phyloP scores from a whole-genome alignment of 2,329 filamentous ascomycete genomes.

The Aspergillus floridensis region DNA sequence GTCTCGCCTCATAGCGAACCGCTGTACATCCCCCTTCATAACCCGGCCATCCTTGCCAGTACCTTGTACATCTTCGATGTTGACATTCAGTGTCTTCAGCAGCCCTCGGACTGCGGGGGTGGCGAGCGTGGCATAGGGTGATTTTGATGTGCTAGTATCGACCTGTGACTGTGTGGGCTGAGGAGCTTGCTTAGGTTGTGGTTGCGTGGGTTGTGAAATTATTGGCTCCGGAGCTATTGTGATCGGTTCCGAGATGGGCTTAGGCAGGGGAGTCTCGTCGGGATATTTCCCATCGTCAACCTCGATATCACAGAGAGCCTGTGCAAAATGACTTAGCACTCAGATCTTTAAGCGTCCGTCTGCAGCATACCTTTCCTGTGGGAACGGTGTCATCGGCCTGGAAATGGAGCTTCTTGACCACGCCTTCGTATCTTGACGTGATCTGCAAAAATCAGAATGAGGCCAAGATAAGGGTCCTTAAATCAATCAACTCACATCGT shows the following conservation, averaged over 20 bases:
- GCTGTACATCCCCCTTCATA: constrained; percentile 85
- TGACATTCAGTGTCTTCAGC: constrained; percentile 72
- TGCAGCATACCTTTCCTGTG: constrained; percentile 66
- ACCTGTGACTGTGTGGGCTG: constrained; percentile 9
- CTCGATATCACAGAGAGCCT: constrained; percentile 92
- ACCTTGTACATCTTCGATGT: constrained; percentile 75
- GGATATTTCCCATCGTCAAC: constrained; percentile 73
- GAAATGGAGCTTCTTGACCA: constrained; percentile 95
- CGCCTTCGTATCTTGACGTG: constrained; percentile 89
- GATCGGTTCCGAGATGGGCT: constrained; percentile 9
- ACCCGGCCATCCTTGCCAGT: constrained; percentile 90
- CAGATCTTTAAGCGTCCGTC: not conserved
- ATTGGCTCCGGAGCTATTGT: constrained; percentile 21
- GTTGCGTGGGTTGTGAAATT: constrained; percentile 14
- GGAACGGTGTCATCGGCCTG: constrained; percentile 94
- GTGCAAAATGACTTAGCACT: not conserved
- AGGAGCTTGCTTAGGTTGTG: constrained; percentile 15
- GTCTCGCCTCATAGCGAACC: constrained; percentile 59
- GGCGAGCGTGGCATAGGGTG: constrained; percentile 71
- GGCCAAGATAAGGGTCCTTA: not conserved
- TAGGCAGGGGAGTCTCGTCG: constrained; percentile 49
- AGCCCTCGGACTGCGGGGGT: constrained; percentile 91
- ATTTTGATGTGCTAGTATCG: constrained; percentile 28
- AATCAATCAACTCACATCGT: constrained; percentile 47
- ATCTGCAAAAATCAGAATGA: constrained; percentile 62